These are phyloP conservation scores for Eucalyptus paniculata DNA, from an alignment of 345 rosid genomes.

Conservation along the genomic window DNA sequence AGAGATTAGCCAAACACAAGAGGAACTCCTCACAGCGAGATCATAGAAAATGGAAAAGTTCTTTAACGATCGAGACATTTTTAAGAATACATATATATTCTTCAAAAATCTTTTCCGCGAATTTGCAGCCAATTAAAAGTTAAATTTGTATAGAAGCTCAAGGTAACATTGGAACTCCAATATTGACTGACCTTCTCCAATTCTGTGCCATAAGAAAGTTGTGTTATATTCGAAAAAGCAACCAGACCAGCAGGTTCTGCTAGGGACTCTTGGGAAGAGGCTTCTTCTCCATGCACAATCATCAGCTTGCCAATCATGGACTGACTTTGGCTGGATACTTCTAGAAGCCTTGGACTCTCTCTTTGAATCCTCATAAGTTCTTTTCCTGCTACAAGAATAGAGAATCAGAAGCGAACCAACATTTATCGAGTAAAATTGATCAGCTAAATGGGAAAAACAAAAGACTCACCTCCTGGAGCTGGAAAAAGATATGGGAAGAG, in stretches of 20 bases:
- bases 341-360: slow-evolving; percentile 6
- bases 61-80: not conserved
- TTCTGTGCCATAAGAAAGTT: slow-evolving; percentile 1
- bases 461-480: not conserved
- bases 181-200: slow-evolving; percentile 10
- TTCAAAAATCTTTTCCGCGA: not conserved
- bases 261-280: not conserved
- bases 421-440: not conserved
- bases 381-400: slow-evolving; percentile 22
- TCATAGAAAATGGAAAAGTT: not conserved
- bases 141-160: not conserved
- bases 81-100: not conserved
- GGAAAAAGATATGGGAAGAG: slow-evolving; percentile 7
- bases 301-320: slow-evolving; percentile 12
- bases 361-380: slow-evolving; percentile 8
- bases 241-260: slow-evolving; percentile 6
- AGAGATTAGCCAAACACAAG: not conserved
- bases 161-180: not conserved
- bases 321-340: slow-evolving; percentile 4
- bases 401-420: not conserved
- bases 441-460: not conserved
- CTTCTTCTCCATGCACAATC: slow-evolving; percentile 7
- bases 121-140: not conserved
- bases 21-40: not conserved
- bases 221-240: slow-evolving; percentile 5